These are phyloP conservation scores for Euphorbia lathyris DNA, from an alignment of 345 rosid species.

Conservation along the genomic window DNA sequence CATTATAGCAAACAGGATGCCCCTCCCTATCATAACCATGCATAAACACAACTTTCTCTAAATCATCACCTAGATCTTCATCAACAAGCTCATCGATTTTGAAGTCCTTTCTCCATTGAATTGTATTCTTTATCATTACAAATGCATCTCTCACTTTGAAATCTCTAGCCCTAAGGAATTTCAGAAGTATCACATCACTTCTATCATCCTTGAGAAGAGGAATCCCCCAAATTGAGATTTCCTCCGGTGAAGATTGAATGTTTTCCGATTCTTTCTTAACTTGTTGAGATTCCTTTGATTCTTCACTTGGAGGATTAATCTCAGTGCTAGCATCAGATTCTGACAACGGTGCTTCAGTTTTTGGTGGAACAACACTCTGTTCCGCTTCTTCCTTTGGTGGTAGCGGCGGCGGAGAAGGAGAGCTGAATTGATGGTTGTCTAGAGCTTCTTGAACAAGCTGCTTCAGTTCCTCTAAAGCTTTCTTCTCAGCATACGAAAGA, in stretches of 20 bases:
- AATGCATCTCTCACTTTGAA: conserved; percentile 72
- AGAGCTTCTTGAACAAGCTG: conserved; percentile 56
- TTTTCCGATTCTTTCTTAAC: conserved; percentile 25
- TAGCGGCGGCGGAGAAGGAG: conserved; percentile 30
- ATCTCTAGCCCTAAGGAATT: conserved; percentile 80
- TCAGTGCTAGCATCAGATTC: conserved; percentile 29
- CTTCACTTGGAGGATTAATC: conserved; percentile 22
- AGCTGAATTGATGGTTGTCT: conserved; percentile 45
- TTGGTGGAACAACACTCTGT: conserved; percentile 1
- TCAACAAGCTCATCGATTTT: conserved; percentile 57
- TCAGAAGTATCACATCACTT: conserved; percentile 67
- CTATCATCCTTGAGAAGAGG: conserved; percentile 72
- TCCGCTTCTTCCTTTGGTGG: conserved; percentile 14
- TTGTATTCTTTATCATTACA: conserved; percentile 67
- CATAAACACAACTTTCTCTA: conserved; percentile 86
- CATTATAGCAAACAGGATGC: conserved; percentile 87
- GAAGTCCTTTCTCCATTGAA: conserved; percentile 69
- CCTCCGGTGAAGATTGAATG: conserved; percentile 34
- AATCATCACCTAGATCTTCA: conserved; percentile 76
- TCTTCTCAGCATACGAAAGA: conserved; percentile 50
- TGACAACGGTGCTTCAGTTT: conserved; percentile 13
- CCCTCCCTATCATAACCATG: conserved; percentile 79
- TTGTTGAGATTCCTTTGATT: conserved; percentile 14
- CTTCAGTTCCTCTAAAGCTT: conserved; percentile 58
- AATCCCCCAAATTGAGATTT: conserved; percentile 64